phyloP scores from a whole-genome alignment of 371 early-diverging fungal genomes.

The Mucor plumbeus region DNA sequence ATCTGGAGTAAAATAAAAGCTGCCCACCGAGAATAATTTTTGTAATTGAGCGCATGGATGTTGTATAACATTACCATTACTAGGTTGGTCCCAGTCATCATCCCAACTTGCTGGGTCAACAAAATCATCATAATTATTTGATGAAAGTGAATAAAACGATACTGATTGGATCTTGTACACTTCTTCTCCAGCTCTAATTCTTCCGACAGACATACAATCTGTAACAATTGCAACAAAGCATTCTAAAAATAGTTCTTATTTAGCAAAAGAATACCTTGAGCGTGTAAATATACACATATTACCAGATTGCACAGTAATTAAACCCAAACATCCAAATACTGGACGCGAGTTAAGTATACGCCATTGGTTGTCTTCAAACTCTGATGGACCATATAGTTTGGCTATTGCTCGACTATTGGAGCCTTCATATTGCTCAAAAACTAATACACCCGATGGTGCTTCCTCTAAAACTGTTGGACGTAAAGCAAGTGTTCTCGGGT shows the following conservation, averaged over 20 bases:
- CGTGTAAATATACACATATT: background rate
- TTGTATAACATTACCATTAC: conserved; percentile 32
- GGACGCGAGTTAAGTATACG: conserved; percentile 59
- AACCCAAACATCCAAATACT: conserved; percentile 75
- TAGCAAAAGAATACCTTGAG: too few relatives aligned
- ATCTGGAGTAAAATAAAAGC: conserved; percentile 78
- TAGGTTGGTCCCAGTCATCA: conserved; percentile 41
- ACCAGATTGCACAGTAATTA: conserved; percentile 71
- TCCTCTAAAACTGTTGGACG: conserved; percentile 56
- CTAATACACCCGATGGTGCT: conserved; percentile 51
- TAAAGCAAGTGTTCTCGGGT: conserved; percentile 55
- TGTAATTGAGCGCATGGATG: conserved; percentile 69
- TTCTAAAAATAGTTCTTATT: conserved; percentile 43
- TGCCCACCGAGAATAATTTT: conserved; percentile 72
- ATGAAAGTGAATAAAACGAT: conserved; percentile 67
- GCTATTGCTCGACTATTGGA: conserved; percentile 46
- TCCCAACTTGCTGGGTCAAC: conserved; percentile 39
- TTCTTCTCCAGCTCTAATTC: conserved; percentile 64
- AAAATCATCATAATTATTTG: conserved; percentile 61
- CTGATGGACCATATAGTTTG: conserved; percentile 48
- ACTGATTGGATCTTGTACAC: conserved; percentile 66
- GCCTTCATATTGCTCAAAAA: conserved; percentile 43
- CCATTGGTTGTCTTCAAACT: conserved; percentile 57
- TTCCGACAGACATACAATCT: conserved; percentile 64
- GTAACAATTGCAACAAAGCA: conserved; percentile 77